Percentiles rank a stretch among this genome's conserved stretches.
Evolutionary conservation across 1,284 basidiomycete species (phyloP).

Genomic region (Mycosarcoma mackinlayi): DNA sequence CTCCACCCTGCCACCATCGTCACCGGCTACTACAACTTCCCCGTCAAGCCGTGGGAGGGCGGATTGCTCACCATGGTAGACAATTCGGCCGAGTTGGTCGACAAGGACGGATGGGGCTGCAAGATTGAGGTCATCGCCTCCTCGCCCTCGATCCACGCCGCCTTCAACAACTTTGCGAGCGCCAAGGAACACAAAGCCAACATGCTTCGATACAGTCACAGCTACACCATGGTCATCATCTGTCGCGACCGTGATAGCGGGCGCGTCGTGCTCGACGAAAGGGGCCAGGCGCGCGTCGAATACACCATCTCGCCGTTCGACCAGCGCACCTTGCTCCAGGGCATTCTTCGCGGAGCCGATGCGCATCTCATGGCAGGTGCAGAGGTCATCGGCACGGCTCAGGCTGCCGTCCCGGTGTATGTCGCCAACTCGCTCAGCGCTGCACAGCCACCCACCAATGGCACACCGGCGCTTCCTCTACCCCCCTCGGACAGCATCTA

Average conservation of each 20-base stretch:
- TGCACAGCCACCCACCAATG: constrained; percentile 9
- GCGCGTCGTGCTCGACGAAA: constrained; percentile 67
- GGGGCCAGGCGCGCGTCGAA: constrained; percentile 67
- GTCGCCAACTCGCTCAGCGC: constrained; percentile 14
- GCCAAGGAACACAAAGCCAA: constrained; percentile 68
- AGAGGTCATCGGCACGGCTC: constrained; percentile 68
- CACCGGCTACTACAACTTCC: constrained; percentile 69
- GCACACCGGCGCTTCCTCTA: constrained; percentile 10
- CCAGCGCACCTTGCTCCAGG: constrained; percentile 66
- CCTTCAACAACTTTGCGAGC: constrained; percentile 67
- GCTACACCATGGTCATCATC: constrained; percentile 65
- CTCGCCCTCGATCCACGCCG: constrained; percentile 67
- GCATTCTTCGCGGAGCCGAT: constrained; percentile 68
- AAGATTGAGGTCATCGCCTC: constrained; percentile 71
- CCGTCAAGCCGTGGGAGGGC: constrained; percentile 70
- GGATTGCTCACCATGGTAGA: constrained; percentile 70
- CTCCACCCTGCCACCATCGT: constrained; percentile 70
- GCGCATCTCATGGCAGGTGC: constrained; percentile 70
- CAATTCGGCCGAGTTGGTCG: constrained; percentile 61
- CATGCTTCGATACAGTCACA: constrained; percentile 66
- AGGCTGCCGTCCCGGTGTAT: constrained; percentile 61
- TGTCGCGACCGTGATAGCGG: constrained; percentile 68
- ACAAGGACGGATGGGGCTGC: constrained; percentile 67
- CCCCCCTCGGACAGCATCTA: constrained; percentile 28
- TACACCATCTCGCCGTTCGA: constrained; percentile 70